A percentile compares a stretch with the other conserved stretches of the same genome.
Conservation (phyloP, 345 rosid species). For the Populus nigra region DNA sequence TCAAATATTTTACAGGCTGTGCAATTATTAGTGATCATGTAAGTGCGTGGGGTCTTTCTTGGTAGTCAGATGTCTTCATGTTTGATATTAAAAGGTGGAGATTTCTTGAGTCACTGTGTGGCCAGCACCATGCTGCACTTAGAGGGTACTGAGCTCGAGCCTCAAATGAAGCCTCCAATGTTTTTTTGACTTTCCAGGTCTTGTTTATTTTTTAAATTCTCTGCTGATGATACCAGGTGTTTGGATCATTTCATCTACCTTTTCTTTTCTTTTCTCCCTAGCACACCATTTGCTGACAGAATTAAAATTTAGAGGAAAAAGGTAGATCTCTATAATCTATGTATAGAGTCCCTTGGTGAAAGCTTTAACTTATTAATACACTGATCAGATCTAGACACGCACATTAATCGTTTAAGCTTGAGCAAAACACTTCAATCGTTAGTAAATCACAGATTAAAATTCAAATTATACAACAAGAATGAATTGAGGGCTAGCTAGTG, state of each 20-base stretch:
- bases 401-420: background rate
- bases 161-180: background rate
- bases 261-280: background rate
- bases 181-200: background rate
- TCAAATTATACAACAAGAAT: background rate
- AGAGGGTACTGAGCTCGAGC: background rate
- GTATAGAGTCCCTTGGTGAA: background rate
- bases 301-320: background rate
- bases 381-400: background rate
- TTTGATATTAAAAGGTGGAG: background rate
- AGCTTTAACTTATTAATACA: background rate
- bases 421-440: background rate
- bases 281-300: background rate
- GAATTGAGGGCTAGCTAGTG: background rate
- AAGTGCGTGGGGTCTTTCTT: background rate
- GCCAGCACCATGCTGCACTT: background rate
- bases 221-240: background rate
- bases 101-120: background rate
- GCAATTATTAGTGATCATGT: slow-evolving; percentile 14
- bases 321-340: background rate
- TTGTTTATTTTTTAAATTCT: too few species aligned
- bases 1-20: background rate
- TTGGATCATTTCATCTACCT: background rate
- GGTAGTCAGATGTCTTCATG: slow-evolving; percentile 19
- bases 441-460: background rate